phyloP scores from a whole-genome alignment of 257 asterid species.

The Jacaranda mimosifolia region DNA sequence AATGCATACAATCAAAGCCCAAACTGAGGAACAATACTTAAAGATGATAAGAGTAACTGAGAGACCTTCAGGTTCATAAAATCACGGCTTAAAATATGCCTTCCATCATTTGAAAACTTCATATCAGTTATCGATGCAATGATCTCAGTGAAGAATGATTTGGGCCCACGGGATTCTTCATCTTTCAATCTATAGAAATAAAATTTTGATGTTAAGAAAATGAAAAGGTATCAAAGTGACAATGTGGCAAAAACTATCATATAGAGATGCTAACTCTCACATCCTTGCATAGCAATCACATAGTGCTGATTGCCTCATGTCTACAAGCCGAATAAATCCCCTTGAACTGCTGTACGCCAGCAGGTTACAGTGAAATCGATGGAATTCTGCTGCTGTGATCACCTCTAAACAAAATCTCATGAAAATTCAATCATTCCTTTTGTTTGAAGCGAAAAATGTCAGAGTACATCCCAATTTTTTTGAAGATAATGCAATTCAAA shows the following conservation, averaged over 20 bases:
- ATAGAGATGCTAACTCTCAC: constrained; percentile 52
- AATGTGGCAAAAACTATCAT: constrained; percentile 1
- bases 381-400: constrained; percentile 81
- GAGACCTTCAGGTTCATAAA: constrained; percentile 77
- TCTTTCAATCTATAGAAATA: constrained; percentile 63
- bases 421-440: constrained; percentile 40
- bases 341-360: constrained; percentile 85
- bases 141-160: constrained; percentile 82
- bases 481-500: neutral
- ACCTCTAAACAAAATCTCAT: constrained; percentile 62
- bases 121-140: constrained; percentile 75
- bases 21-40: constrained; percentile 8
- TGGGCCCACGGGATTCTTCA: constrained; percentile 58
- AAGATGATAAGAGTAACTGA: constrained; percentile 33
- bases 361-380: constrained; percentile 81
- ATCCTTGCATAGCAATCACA: constrained; percentile 73
- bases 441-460: constrained; percentile 13
- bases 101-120: constrained; percentile 81
- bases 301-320: constrained; percentile 82
- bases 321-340: constrained; percentile 79
- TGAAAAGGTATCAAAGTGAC: constrained; percentile 12
- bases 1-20: constrained; percentile 21
- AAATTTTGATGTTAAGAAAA: constrained; percentile 24
- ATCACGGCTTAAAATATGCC: constrained; percentile 78
- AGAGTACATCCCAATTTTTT: neutral